phyloP scores from a whole-genome alignment of 108 stramenopile species.

The Nannochloropsis oceanica region DNA sequence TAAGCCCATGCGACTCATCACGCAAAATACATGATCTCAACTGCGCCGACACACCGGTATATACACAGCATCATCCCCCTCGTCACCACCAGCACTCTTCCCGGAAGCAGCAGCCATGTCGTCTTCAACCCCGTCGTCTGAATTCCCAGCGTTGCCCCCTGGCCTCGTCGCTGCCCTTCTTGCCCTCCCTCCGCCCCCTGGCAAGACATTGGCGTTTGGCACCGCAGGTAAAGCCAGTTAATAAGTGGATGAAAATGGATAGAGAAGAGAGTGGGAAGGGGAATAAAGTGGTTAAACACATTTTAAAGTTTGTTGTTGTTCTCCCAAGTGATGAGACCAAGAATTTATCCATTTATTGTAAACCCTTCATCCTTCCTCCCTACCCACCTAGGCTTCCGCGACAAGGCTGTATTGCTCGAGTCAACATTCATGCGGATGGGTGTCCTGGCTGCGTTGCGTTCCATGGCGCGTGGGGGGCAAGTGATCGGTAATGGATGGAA shows the following conservation, averaged over 20 bases:
- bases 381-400: conserved; percentile 24
- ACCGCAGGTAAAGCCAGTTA: conserved; percentile 22
- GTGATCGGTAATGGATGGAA: background rate
- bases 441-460: conserved; percentile 35
- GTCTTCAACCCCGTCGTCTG: background rate
- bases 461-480: background rate
- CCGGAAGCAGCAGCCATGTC: too few relatives aligned
- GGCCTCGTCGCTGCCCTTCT: background rate
- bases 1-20: too few relatives aligned
- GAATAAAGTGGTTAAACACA: too few relatives aligned
- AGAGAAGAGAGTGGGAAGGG: background rate
- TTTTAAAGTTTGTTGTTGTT: background rate
- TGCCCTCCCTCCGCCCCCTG: background rate
- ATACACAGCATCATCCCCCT: too few relatives aligned
- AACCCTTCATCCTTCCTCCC: background rate
- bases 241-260: background rate
- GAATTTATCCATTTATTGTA: background rate
- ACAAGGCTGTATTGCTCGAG: conserved; percentile 24
- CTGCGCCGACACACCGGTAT: too few relatives aligned
- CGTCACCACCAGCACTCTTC: too few relatives aligned
- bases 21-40: too few relatives aligned
- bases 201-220: conserved; percentile 31
- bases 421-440: conserved; percentile 37
- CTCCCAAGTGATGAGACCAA: background rate
- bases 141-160: background rate